Base-by-base conservation (phyloP, 2,329 filamentous ascomycete species). In the Sclerotinia subarctica region DNA sequence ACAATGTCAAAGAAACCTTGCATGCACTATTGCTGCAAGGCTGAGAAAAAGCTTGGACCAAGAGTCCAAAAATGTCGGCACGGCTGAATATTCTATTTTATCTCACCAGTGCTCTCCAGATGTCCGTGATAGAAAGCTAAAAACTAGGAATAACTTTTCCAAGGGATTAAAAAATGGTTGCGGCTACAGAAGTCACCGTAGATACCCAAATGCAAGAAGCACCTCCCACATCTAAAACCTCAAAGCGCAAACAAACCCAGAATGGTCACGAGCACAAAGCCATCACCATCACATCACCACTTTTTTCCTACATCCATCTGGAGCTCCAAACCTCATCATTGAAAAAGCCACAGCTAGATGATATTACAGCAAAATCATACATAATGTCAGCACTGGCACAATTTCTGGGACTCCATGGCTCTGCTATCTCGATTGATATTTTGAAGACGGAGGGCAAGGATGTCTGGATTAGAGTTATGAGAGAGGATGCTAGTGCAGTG, bases 401-500 rank as follows among this genome's bases (percentile, higher is more conserved):
- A 70, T 93, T 91, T 73, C 84, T 94, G 1, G 92, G 92, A 26
- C 79, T 86, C 24, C 88, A 86, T 0, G 92, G 92, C 15, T 79
- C 83, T 2, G 87, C 86, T 15, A 88, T 94, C 4, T 80, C 88
- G 1, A 76, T 93, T 67, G 92, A 94, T 75, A 86, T 94, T 26
- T 82, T 94, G 46, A 86, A 88, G 72, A 80, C 88, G 0, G 79
- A 85, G 3, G 82, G 80, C 1, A 73, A 75, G 7, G 81, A 86
- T 59, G 85, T 85, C 67, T 92, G 89, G 88, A 77, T 93, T 62
- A 82, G 90, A 24, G 77, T 92, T 11, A 88, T 89, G 6, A 80
- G 83, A 6, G 82, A 84, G 68, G 88, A 92, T 73, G 78, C 88
- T 10, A 81, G 80, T 1, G 81, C 83, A 0, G 85, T 93, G 66